phyloP scores from a whole-genome alignment of 164 flowering plant species.

The Stephania japonica region DNA sequence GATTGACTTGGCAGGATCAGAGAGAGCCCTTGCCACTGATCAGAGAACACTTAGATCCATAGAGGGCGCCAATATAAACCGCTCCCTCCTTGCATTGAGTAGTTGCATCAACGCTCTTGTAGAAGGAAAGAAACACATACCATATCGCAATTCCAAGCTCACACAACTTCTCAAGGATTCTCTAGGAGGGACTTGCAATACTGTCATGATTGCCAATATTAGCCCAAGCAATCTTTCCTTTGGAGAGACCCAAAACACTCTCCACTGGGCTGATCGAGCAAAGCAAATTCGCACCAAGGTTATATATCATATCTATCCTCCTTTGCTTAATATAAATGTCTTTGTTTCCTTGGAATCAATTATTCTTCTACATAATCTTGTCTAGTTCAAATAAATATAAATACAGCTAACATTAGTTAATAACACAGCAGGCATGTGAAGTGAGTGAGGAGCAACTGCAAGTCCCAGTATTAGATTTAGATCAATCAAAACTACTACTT shows the following conservation, averaged over 20 bases:
- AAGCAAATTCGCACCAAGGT: conserved; percentile 90
- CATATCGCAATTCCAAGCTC: conserved; percentile 84
- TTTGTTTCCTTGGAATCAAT: background rate
- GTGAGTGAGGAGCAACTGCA: conserved; percentile 41
- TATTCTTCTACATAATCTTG: background rate
- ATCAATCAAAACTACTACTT: conserved; percentile 66
- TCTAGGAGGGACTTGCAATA: conserved; percentile 81
- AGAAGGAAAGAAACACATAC: conserved; percentile 94
- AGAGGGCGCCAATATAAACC: conserved; percentile 92
- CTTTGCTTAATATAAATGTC: background rate
- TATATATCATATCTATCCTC: background rate
- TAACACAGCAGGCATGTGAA: conserved; percentile 35
- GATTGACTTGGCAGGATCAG: conserved; percentile 94
- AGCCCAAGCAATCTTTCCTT: conserved; percentile 86
- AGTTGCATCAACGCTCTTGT: conserved; percentile 96
- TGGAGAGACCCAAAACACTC: conserved; percentile 91
- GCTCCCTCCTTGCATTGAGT: conserved; percentile 89
- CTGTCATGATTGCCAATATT: conserved; percentile 93
- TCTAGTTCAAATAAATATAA: background rate
- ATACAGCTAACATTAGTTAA: background rate
- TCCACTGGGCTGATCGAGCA: conserved; percentile 97
- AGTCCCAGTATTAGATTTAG: conserved; percentile 52
- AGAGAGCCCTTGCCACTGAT: conserved; percentile 94
- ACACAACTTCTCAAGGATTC: conserved; percentile 97
- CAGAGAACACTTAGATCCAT: conserved; percentile 82